Evolutionary conservation across 345 rosid genomes (phyloP).

Genomic region (Lepidium africanum): DNA sequence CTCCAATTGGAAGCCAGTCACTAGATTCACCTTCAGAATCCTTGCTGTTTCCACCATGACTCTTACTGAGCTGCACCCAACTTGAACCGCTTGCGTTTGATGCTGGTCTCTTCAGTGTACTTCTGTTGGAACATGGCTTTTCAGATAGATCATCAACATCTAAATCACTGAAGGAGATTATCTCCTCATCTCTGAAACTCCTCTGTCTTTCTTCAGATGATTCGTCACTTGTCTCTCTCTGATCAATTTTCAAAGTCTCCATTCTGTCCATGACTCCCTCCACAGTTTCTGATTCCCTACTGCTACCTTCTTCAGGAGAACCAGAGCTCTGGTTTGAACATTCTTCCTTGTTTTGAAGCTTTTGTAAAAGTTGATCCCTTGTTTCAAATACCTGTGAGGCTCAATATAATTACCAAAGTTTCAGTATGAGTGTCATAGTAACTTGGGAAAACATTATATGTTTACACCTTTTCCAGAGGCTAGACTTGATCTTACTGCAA

Average conservation of each 20-base stretch:
- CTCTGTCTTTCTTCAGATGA: constrained; percentile 37
- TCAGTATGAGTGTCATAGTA: neutral
- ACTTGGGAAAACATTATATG: neutral
- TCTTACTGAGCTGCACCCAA: constrained; percentile 51
- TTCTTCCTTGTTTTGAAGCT: constrained; percentile 35
- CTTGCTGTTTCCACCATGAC: constrained; percentile 37
- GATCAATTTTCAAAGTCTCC: constrained; percentile 26
- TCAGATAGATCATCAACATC: constrained; percentile 36
- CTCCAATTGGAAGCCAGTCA: constrained; percentile 62
- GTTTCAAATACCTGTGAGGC: constrained; percentile 42
- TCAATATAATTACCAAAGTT: neutral
- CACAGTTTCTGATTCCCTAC: constrained; percentile 3
- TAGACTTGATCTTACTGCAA: neutral
- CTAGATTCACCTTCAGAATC: constrained; percentile 58
- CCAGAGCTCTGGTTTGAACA: constrained; percentile 16
- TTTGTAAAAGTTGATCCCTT: constrained; percentile 48
- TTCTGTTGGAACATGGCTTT: constrained; percentile 22
- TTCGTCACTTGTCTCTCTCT: constrained; percentile 29
- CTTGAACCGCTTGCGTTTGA: constrained; percentile 44
- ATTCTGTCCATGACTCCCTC: constrained; percentile 23
- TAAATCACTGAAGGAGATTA: constrained; percentile 57
- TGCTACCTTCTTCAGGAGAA: constrained; percentile 17
- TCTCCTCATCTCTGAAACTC: constrained; percentile 33
- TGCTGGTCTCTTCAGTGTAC: constrained; percentile 10
- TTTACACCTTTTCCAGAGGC: neutral